phyloP scores from a whole-genome alignment of 768 basidiomycete genomes.

The Hydnum rufescens region DNA sequence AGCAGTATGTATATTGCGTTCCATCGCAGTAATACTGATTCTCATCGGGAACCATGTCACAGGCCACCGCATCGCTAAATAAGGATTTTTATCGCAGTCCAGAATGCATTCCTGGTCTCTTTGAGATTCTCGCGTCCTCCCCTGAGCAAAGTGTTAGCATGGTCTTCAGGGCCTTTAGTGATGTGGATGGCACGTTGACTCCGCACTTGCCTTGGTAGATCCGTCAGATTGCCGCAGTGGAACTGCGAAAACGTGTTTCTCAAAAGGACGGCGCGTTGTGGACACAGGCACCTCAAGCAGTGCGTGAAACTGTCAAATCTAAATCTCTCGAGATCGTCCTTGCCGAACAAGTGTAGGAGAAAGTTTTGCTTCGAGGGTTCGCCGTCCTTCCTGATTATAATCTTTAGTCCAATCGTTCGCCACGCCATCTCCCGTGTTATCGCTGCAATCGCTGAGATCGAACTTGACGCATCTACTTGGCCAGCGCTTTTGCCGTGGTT shows the following conservation, averaged over 20 bases:
- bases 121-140: constrained; percentile 65
- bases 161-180: constrained; percentile 1
- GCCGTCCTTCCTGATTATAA: constrained; percentile 7
- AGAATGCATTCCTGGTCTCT: constrained; percentile 76
- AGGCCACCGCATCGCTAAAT: constrained; percentile 87
- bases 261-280: constrained; percentile 69
- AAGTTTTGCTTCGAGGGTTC: neutral
- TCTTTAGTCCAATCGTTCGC: constrained; percentile 61
- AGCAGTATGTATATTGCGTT: constrained; percentile 37
- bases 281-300: constrained; percentile 42
- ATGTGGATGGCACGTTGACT: too few relatives aligned
- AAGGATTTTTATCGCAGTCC: constrained; percentile 85
- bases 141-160: constrained; percentile 62
- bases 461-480: constrained; percentile 67
- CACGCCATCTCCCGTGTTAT: constrained; percentile 86
- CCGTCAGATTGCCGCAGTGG: constrained; percentile 91
- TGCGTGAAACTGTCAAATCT: constrained; percentile 68
- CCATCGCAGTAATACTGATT: constrained; percentile 3
- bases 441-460: constrained; percentile 78
- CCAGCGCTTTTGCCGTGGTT: constrained; percentile 76
- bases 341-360: constrained; percentile 50
- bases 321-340: constrained; percentile 64
- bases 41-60: constrained; percentile 2
- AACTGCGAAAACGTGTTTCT: constrained; percentile 79
- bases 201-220: constrained; percentile 30